These are phyloP conservation scores for Oryza coarctata DNA, from an alignment of 176 grass and related monocot species.

Conservation along the genomic window DNA sequence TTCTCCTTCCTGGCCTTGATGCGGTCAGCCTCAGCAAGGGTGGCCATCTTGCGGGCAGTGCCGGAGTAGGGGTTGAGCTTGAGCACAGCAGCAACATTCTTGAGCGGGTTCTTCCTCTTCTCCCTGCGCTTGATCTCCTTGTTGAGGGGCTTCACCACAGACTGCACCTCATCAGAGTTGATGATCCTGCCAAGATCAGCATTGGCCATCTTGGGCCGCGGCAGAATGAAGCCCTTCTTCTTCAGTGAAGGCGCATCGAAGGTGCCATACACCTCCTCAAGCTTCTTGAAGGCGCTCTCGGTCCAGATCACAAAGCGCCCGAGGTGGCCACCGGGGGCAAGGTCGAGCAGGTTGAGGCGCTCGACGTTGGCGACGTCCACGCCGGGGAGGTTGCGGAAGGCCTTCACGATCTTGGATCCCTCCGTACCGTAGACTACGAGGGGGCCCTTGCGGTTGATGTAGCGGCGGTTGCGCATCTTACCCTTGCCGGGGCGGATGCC, in stretches of 20 bases:
- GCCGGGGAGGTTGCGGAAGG: slow-evolving; percentile 86
- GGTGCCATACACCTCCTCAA: slow-evolving; percentile 69
- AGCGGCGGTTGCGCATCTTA: slow-evolving; percentile 82
- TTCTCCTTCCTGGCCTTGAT: slow-evolving; percentile 78
- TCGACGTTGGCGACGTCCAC: slow-evolving; percentile 75
- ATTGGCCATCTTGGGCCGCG: slow-evolving; percentile 74
- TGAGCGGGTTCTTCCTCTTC: slow-evolving; percentile 75
- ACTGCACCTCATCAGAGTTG: slow-evolving; percentile 84
- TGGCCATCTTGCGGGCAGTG: slow-evolving; percentile 74
- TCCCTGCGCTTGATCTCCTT: slow-evolving; percentile 66
- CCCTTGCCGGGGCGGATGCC: slow-evolving; percentile 74
- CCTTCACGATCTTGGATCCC: slow-evolving; percentile 87
- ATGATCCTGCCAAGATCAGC: slow-evolving; percentile 80
- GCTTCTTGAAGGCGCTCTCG: slow-evolving; percentile 85
- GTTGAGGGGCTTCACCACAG: slow-evolving; percentile 69
- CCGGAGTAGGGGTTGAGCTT: slow-evolving; percentile 76
- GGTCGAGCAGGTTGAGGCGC: slow-evolving; percentile 78
- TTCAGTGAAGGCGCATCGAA: slow-evolving; percentile 59
- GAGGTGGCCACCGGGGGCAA: slow-evolving; percentile 75
- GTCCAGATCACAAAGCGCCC: slow-evolving; percentile 90
- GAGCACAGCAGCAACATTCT: slow-evolving; percentile 65
- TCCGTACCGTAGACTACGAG: slow-evolving; percentile 75
- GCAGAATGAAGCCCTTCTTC: slow-evolving; percentile 87
- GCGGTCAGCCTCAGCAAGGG: slow-evolving; percentile 66
- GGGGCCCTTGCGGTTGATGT: slow-evolving; percentile 76